Evolutionary conservation across 371 early-diverging fungal species (phyloP).

Genomic region (Coemansia sp.): DNA sequence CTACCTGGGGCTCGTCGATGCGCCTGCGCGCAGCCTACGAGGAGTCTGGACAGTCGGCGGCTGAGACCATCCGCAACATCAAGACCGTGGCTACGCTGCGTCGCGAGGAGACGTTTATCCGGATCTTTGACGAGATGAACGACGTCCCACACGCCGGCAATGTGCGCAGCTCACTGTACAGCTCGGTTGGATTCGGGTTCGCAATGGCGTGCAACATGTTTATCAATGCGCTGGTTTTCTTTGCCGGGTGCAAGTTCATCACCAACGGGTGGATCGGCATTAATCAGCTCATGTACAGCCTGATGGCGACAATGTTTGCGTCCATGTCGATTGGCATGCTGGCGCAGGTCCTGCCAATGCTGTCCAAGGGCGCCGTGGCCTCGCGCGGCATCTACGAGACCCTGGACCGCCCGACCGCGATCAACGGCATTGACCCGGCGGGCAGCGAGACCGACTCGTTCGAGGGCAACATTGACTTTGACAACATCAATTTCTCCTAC

Average conservation of each 20-base stretch:
- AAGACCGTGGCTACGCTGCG: constrained; percentile 85
- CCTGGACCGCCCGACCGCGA: constrained; percentile 61
- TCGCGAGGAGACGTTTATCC: constrained; percentile 69
- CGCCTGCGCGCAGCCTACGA: constrained; percentile 24
- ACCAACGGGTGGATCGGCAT: constrained; percentile 42
- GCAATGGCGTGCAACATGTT: constrained; percentile 53
- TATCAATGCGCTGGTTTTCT: constrained; percentile 44
- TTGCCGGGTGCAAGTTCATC: constrained; percentile 39
- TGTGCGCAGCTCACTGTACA: constrained; percentile 54
- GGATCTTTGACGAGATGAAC: constrained; percentile 58
- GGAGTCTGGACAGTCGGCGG: constrained; percentile 25
- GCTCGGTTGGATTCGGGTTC: constrained; percentile 66
- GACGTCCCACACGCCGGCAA: constrained; percentile 63
- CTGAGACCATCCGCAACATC: constrained; percentile 62
- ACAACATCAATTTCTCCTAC: constrained; percentile 68
- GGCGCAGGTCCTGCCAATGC: constrained; percentile 50
- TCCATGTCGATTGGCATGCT: constrained; percentile 49
- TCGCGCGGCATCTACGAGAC: constrained; percentile 64
- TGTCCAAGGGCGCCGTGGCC: constrained; percentile 59
- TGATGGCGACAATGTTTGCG: constrained; percentile 73
- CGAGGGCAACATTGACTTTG: constrained; percentile 56
- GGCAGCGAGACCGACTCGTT: constrained; percentile 14
- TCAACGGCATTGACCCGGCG: constrained; percentile 54
- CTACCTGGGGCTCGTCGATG: constrained; percentile 28
- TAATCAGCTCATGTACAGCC: constrained; percentile 57